phyloP scores from a whole-genome alignment of 192 early-diverging fungal species.

The Coemansia sp. region DNA sequence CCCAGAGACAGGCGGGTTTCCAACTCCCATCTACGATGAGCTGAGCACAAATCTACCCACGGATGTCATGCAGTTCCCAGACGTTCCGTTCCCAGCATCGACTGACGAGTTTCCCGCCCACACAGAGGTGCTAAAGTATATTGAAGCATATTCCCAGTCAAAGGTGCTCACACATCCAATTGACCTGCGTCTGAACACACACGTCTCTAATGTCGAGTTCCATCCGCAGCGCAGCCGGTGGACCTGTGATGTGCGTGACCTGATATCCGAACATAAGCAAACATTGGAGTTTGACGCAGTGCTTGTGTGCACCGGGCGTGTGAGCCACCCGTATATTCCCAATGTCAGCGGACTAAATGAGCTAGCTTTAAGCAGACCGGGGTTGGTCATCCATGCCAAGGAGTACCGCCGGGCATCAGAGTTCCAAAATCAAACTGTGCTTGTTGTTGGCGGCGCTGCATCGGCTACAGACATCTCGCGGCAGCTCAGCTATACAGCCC shows the following conservation, averaged over 20 bases:
- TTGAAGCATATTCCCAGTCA: slow-evolving; percentile 25
- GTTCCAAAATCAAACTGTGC: slow-evolving; percentile 28
- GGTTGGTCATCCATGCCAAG: slow-evolving; percentile 19
- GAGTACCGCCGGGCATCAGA: slow-evolving; percentile 33
- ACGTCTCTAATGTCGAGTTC: slow-evolving; percentile 28
- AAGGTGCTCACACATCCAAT: slow-evolving; percentile 15
- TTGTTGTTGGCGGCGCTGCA: slow-evolving; percentile 59
- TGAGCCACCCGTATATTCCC: slow-evolving; percentile 55
- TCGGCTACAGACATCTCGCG: slow-evolving; percentile 59
- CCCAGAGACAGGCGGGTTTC: slow-evolving; percentile 23
- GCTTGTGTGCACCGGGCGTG: slow-evolving; percentile 56
- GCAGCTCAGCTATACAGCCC: slow-evolving; percentile 41
- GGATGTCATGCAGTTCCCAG: slow-evolving; percentile 56
- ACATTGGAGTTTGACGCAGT: slow-evolving; percentile 51
- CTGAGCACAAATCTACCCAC: slow-evolving; percentile 59
- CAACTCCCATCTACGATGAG: slow-evolving; percentile 41
- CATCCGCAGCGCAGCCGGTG: slow-evolving; percentile 16
- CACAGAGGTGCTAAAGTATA: slow-evolving; percentile 40
- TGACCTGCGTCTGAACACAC: slow-evolving; percentile 39
- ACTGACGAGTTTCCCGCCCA: slow-evolving; percentile 51
- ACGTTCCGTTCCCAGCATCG: slow-evolving; percentile 32
- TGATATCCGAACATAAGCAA: neutral
- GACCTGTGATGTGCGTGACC: slow-evolving; percentile 20
- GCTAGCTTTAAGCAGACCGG: neutral
- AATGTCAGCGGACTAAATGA: slow-evolving; percentile 37